Conservation (phyloP, 139 green algal genomes). For the Protoeuglena noctilucae region DNA sequence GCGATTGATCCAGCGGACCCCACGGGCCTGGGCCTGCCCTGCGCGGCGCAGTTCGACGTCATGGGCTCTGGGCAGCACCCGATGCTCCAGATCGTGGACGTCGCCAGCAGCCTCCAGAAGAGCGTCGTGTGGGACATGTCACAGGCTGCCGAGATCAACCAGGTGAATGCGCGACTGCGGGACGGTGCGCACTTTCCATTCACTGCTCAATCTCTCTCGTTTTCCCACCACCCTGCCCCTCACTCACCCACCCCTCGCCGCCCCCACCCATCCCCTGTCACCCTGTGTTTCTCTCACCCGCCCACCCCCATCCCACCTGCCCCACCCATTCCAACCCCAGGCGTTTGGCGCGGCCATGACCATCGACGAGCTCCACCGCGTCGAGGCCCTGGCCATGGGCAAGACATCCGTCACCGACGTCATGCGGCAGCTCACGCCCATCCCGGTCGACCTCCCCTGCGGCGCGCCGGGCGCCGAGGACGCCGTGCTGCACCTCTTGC, state of each 20-base stretch:
- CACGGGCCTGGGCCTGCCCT: too few species aligned
- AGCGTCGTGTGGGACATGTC: not conserved
- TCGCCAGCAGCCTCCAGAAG: not conserved
- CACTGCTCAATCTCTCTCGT: too few species aligned
- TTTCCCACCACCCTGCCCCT: too few species aligned
- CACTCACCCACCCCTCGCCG: too few species aligned
- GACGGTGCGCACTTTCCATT: too few species aligned
- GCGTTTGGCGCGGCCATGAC: too few species aligned
- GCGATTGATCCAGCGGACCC: too few species aligned
- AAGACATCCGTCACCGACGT: not conserved
- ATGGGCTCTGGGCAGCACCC: not conserved
- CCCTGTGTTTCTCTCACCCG: too few species aligned
- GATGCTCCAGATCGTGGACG: conserved; percentile 1
- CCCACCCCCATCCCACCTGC: too few species aligned
- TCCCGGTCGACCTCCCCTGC: not conserved
- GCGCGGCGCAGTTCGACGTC: not conserved
- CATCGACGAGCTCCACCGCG: not conserved
- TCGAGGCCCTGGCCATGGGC: not conserved
- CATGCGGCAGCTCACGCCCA: not conserved
- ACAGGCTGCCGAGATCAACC: not conserved
- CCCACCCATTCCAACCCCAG: too few species aligned
- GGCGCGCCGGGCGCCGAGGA: not conserved
- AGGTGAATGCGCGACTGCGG: not conserved
- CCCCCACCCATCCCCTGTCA: too few species aligned
- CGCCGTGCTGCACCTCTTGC: not conserved